Conservation (phyloP, 2,329 filamentous ascomycete species). For the Apiospora kogelbergensis region DNA sequence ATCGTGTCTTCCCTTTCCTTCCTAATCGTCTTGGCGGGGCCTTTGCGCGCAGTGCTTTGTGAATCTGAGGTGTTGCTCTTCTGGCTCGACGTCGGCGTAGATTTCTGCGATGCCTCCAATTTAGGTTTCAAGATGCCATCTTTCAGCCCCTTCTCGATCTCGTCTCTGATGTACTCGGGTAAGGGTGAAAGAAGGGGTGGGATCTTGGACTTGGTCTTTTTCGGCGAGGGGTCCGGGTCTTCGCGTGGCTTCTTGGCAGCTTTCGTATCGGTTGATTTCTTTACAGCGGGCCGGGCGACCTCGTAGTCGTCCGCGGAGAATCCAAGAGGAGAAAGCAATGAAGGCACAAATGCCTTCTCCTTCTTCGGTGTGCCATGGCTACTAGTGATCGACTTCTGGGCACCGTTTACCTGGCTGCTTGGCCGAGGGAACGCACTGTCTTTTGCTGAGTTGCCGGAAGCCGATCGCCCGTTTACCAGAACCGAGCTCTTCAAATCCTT, state of each 20-base stretch:
- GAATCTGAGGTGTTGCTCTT: constrained; percentile 32
- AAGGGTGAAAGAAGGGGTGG: constrained; percentile 53
- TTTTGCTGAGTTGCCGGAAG: constrained; percentile 19
- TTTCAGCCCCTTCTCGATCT: constrained; percentile 17
- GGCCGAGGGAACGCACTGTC: constrained; percentile 37
- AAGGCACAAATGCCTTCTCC: constrained; percentile 45
- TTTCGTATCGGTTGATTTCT: constrained; percentile 32
- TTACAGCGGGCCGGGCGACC: constrained; percentile 25
- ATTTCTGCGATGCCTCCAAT: not conserved
- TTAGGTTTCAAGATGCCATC: constrained; percentile 8
- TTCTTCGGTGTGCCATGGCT: constrained; percentile 39
- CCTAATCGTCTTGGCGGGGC: constrained; percentile 33
- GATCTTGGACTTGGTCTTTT: constrained; percentile 37
- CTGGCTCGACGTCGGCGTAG: constrained; percentile 19
- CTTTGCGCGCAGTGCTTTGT: constrained; percentile 36
- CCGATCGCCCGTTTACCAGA: constrained; percentile 26
- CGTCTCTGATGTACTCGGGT: constrained; percentile 12
- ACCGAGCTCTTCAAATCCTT: constrained; percentile 25
- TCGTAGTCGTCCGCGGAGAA: constrained; percentile 41
- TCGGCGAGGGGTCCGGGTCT: constrained; percentile 37
- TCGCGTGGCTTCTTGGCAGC: constrained; percentile 28
- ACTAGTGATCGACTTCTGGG: constrained; percentile 31
- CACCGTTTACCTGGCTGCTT: constrained; percentile 43
- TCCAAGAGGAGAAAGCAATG: constrained; percentile 52
- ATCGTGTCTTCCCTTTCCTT: constrained; percentile 24